phyloP scores from a whole-genome alignment of 2,329 filamentous ascomycete species.

The Talaromyces sp. region DNA sequence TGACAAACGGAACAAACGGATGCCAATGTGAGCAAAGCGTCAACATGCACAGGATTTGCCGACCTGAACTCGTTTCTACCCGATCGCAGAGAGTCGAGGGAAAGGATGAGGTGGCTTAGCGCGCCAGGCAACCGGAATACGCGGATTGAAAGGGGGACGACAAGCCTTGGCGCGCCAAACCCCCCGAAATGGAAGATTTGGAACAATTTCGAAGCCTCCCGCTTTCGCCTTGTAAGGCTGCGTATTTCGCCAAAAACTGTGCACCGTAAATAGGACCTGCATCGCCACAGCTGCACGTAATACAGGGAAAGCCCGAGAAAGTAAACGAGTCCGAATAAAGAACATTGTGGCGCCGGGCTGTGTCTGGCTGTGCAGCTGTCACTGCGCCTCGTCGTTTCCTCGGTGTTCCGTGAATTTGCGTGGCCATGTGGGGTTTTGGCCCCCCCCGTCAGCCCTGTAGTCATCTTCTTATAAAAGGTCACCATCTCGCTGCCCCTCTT shows the following conservation, averaged over 20 bases:
- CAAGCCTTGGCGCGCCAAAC: neutral
- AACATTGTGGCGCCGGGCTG: neutral
- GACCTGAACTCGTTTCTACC: too few relatives aligned
- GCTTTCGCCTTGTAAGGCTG: neutral
- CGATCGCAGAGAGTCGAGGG: too few relatives aligned
- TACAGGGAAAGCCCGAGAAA: neutral
- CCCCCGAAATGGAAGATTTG: neutral
- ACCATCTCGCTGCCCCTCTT: constrained; percentile 1
- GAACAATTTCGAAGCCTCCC: constrained; percentile 4
- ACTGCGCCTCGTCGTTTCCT: neutral
- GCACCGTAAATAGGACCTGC: too few relatives aligned
- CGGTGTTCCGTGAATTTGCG: constrained; percentile 14
- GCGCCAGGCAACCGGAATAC: constrained; percentile 6
- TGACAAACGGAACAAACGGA: too few relatives aligned
- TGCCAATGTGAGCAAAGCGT: too few relatives aligned
- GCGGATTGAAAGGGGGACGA: neutral
- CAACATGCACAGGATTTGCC: neutral
- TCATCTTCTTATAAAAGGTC: constrained; percentile 6
- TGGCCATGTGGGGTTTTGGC: constrained; percentile 15
- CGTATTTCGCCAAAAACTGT: neutral
- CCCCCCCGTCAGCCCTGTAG: constrained; percentile 23
- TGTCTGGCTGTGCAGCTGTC: constrained; percentile 1
- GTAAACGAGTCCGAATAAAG: too few relatives aligned
- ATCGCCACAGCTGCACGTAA: neutral
- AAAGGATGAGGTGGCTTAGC: constrained; percentile 6